Conservation (phyloP, 169 alveolate species). For the Ichthyophthirius multifiliis region DNA sequence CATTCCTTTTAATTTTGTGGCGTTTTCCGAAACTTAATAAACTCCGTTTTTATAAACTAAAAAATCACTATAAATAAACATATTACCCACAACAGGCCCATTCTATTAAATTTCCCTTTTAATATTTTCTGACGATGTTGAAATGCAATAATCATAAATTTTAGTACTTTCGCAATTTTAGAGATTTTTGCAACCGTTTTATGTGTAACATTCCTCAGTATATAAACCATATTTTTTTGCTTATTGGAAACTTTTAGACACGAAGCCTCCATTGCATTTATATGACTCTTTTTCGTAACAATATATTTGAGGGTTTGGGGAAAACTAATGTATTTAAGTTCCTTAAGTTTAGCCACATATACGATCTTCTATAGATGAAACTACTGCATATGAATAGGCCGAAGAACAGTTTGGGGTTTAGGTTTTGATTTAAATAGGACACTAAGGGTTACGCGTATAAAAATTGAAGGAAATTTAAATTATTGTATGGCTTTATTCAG, state of each 20-base stretch:
- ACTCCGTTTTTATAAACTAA: conserved; percentile 70
- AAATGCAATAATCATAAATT: conserved; percentile 58
- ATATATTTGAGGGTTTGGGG: conserved; percentile 61
- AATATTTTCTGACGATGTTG: conserved; percentile 48
- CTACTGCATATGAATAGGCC: conserved; percentile 55
- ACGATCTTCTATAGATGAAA: conserved; percentile 60
- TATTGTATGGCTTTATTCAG: too few relatives aligned
- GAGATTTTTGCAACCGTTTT: conserved; percentile 17
- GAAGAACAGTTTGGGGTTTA: conserved; percentile 76
- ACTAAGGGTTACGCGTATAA: too few relatives aligned
- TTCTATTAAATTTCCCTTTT: conserved; percentile 70
- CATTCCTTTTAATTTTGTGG: conserved; percentile 54
- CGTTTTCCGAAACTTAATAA: conserved; percentile 60
- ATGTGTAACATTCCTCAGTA: conserved; percentile 67
- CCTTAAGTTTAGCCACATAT: conserved; percentile 46
- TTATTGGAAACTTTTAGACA: conserved; percentile 57
- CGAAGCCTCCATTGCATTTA: conserved; percentile 75
- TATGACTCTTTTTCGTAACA: conserved; percentile 61
- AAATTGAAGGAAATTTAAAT: too few relatives aligned
- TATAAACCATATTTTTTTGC: conserved; percentile 62
- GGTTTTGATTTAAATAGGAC: too few relatives aligned
- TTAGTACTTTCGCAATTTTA: conserved; percentile 57
- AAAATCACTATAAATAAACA: conserved; percentile 68
- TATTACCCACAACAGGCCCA: conserved; percentile 78
- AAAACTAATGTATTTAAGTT: conserved; percentile 37